These are phyloP conservation scores for Trifolium subterraneum DNA, from an alignment of 306 rosid species.

Conservation along the genomic window DNA sequence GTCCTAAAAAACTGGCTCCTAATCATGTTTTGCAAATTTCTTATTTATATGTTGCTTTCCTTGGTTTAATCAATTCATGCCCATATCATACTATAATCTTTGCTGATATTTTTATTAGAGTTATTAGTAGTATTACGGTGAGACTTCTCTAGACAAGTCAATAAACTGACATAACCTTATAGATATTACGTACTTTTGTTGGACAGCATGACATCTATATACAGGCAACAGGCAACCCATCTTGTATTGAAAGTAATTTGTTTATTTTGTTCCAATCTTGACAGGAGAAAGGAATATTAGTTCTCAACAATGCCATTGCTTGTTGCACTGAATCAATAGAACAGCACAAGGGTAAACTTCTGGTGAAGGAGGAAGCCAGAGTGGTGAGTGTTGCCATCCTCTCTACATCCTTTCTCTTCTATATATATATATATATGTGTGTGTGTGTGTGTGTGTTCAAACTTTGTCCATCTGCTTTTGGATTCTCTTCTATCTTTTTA, in stretches of 20 bases:
- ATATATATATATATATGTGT: no score
- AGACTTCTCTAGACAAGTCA: neutral
- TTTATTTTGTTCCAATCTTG: conserved; percentile 33
- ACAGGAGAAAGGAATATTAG: conserved; percentile 92
- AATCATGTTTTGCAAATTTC: neutral
- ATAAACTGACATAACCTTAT: neutral
- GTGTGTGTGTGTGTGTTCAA: neutral
- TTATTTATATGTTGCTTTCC: neutral
- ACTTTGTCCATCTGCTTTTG: conserved; percentile 26
- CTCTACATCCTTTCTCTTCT: conserved; percentile 23
- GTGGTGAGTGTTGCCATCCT: conserved; percentile 68
- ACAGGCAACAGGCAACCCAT: neutral
- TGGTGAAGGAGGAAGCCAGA: conserved; percentile 89
- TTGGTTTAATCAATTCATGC: conserved; percentile 1
- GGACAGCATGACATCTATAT: conserved; percentile 3
- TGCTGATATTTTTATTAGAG: neutral
- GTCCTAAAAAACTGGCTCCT: neutral
- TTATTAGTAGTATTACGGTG: neutral
- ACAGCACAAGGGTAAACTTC: conserved; percentile 82
- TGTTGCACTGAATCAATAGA: conserved; percentile 84
- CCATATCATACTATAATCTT: neutral
- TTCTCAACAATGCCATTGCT: conserved; percentile 72
- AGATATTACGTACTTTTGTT: neutral
- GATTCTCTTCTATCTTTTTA: conserved; percentile 14
- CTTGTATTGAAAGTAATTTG: conserved; percentile 14